Base-by-base conservation (phyloP, 2,329 filamentous ascomycete species). In the Pseudogymnoascus sp. region DNA sequence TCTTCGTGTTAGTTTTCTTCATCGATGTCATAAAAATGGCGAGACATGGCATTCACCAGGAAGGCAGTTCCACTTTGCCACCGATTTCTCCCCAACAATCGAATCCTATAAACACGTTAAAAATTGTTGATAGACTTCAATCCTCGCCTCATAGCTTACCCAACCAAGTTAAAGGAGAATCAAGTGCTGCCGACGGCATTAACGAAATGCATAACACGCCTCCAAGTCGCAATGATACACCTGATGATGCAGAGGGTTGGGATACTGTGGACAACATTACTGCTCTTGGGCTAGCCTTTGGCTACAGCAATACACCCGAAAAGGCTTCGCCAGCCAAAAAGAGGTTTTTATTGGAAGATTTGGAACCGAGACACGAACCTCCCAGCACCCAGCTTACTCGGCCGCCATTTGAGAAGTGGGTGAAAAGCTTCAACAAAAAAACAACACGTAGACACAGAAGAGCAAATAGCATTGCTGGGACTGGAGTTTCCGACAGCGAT, bases 331-430 rank as follows among this genome's bases (percentile, higher is more conserved):
- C 59, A 40, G 51, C 45, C 36, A 67, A 62, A 16, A 63, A 61
- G 42, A 63, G 71, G 36, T 73, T 74, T 57, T 68, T 68, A 18
- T 59, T 73, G 11, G 72, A 73, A 11, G 68, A 68, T 51, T 34
- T 45, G 4, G 64, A 68, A 14, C 57, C 31, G 21, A 42, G 64
- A 60, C 60, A 66, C 29, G 40, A 47, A 40, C 40, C 14, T 37
- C 47, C 57, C 57, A 37, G 11, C 11, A 23, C 45, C 14, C 16
- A 65, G 10, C 36, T 37, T n/a, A 51, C 59, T 23, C 66, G 67
- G 57, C 60, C 51, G 8, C 85, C 86, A 2, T 91, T 93, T 69
- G 81, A 84, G 54, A 87, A 83, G 72, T 93, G 90, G 89, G 84
- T 93, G 75, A 87, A 79, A 67, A 88, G 83, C 4, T 76, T 93